phyloP scores from a whole-genome alignment of 768 basidiomycete genomes.

The Naganishia vaughanmartiniae region DNA sequence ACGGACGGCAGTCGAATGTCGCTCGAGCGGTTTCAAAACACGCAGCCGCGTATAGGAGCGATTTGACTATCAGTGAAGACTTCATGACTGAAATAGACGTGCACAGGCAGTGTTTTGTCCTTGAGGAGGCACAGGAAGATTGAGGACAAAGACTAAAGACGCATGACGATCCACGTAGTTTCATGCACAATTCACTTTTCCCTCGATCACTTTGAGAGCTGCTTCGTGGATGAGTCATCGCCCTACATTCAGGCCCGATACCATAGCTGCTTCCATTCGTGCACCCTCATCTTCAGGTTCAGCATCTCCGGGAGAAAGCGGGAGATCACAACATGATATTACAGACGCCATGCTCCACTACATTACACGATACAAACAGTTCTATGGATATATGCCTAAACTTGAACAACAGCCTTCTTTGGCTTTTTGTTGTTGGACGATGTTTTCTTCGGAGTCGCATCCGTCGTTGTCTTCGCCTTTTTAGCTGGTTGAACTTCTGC shows the following conservation, averaged over 20 bases:
- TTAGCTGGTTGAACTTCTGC: constrained; percentile 18
- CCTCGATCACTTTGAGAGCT: background rate
- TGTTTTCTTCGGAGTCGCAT: background rate
- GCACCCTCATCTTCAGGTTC: too few species aligned
- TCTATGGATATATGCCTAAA: background rate
- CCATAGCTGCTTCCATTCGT: too few species aligned
- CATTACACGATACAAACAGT: background rate
- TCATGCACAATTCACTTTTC: background rate
- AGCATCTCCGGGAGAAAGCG: too few species aligned
- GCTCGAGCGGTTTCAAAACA: background rate
- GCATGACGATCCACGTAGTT: background rate
- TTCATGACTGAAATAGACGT: background rate
- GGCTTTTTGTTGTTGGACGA: constrained; percentile 2
- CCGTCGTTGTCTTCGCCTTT: constrained; percentile 18
- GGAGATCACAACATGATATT: background rate
- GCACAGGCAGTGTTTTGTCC: background rate
- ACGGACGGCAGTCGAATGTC: constrained; percentile 18
- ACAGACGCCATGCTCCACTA: background rate
- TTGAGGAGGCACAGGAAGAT: background rate
- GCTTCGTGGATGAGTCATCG: background rate
- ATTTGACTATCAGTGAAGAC: background rate
- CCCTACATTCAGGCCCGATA: background rate
- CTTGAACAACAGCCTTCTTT: constrained; percentile 12
- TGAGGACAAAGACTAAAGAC: background rate
- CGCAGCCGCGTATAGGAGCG: background rate